A percentile compares a stretch with the other conserved stretches of the same genome.
Conservation (phyloP, 2,329 filamentous ascomycete genomes). For the Fusarium globosum region DNA sequence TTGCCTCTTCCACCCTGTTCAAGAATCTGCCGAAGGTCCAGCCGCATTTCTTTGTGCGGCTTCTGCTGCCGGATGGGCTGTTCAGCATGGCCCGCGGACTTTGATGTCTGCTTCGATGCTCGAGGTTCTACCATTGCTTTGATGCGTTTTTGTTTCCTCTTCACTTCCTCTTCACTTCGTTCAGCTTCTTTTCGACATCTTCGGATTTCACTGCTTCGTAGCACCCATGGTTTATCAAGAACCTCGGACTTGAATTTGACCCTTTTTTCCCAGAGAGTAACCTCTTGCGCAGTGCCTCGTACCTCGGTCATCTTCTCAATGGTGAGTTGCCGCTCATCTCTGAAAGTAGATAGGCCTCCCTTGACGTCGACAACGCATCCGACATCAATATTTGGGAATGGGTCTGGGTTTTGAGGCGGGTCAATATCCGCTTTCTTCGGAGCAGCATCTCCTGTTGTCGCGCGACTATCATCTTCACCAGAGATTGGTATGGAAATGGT, state of each 20-base stretch:
- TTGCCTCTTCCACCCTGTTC: conserved; percentile 47
- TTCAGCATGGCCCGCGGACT: conserved; percentile 11
- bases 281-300: conserved; percentile 65
- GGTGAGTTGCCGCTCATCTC: conserved; percentile 62
- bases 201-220: conserved; percentile 61
- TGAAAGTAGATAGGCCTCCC: conserved; percentile 61
- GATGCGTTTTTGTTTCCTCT: conserved; percentile 43
- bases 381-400: conserved; percentile 56
- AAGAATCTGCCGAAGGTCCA: conserved; percentile 45
- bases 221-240: conserved; percentile 65
- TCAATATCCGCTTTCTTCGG: conserved; percentile 11
- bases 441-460: neutral
- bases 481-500: conserved; percentile 25
- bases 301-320: conserved; percentile 63
- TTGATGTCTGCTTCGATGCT: conserved; percentile 4
- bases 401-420: neutral
- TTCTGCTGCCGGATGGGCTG: conserved; percentile 15
- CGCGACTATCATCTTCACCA: neutral
- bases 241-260: conserved; percentile 61
- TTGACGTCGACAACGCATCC: conserved; percentile 69
- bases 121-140: conserved; percentile 30
- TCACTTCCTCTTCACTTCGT: conserved; percentile 44
- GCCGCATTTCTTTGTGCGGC: conserved; percentile 28
- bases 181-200: conserved; percentile 62
- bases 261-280: conserved; percentile 69